phyloP scores from a whole-genome alignment of 2,329 filamentous ascomycete species.

The Scytalidium sp. region DNA sequence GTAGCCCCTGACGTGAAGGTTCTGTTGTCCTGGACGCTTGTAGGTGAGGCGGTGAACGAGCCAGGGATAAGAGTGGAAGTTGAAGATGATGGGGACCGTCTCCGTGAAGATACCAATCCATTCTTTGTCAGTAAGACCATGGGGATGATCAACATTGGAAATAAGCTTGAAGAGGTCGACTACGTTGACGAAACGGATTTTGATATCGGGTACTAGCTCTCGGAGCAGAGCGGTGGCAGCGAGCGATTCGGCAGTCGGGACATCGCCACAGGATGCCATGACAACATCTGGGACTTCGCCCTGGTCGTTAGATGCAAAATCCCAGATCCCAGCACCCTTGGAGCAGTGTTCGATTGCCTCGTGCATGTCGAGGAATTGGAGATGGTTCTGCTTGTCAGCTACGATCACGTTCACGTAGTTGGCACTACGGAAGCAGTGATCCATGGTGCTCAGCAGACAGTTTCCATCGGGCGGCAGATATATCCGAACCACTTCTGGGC shows the following conservation, averaged over 20 bases:
- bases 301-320: constrained; percentile 70
- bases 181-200: constrained; percentile 76
- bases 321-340: constrained; percentile 77
- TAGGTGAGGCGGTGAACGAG: constrained; percentile 75
- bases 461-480: constrained; percentile 81
- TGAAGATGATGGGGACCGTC: constrained; percentile 73
- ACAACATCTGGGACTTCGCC: constrained; percentile 68
- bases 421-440: constrained; percentile 69
- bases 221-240: constrained; percentile 73
- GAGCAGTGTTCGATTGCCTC: constrained; percentile 72
- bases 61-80: constrained; percentile 84
- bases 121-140: constrained; percentile 65
- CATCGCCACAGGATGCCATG: constrained; percentile 74
- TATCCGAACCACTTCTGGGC: constrained; percentile 74
- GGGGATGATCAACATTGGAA: constrained; percentile 65
- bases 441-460: constrained; percentile 70
- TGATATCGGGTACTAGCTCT: constrained; percentile 67
- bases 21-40: constrained; percentile 64
- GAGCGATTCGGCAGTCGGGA: constrained; percentile 70
- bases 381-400: constrained; percentile 75
- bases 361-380: constrained; percentile 74
- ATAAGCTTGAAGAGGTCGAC: constrained; percentile 81
- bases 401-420: constrained; percentile 84
- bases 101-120: constrained; percentile 70
- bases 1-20: constrained; percentile 75